Conservation (phyloP, 305 asterid species). For the Fraxinus greggii region DNA sequence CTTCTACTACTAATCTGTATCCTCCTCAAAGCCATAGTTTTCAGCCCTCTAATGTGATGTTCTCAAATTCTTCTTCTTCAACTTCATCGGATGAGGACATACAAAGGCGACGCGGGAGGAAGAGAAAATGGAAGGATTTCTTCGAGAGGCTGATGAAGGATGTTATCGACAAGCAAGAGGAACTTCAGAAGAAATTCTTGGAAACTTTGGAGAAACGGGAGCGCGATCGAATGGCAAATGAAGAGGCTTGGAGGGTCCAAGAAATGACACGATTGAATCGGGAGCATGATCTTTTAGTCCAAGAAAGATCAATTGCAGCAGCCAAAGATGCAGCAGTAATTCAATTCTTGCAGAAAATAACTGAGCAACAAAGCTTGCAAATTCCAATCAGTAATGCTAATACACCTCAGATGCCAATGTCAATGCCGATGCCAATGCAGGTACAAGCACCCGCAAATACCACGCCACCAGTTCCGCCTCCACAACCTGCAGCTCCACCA, state of each 20-base stretch:
- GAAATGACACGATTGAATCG: slow-evolving; percentile 69
- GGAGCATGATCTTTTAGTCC: slow-evolving; percentile 63
- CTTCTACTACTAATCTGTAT: slow-evolving; percentile 9
- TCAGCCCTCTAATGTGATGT: slow-evolving; percentile 23
- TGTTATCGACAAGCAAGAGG: slow-evolving; percentile 73
- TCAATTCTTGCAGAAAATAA: slow-evolving; percentile 59
- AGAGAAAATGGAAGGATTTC: slow-evolving; percentile 80
- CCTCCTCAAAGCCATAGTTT: slow-evolving; percentile 21
- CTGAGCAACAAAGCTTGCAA: slow-evolving; percentile 48
- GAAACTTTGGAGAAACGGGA: slow-evolving; percentile 71
- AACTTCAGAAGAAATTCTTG: slow-evolving; percentile 61
- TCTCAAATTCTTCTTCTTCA: slow-evolving; percentile 57
- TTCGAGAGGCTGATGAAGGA: slow-evolving; percentile 58
- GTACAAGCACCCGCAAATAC: slow-evolving; percentile 26
- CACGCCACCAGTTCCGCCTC: slow-evolving; percentile 11
- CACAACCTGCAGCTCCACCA: slow-evolving; percentile 16
- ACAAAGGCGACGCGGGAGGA: slow-evolving; percentile 54
- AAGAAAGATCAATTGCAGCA: slow-evolving; percentile 78
- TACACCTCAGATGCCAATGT: slow-evolving; percentile 8
- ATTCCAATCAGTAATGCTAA: slow-evolving; percentile 25
- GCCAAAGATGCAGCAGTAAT: slow-evolving; percentile 79
- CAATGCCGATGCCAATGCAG: slow-evolving; percentile 24
- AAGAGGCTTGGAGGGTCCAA: slow-evolving; percentile 74
- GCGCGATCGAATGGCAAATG: slow-evolving; percentile 64
- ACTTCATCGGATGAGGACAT: slow-evolving; percentile 77